Base-by-base conservation (phyloP, 495 filamentous ascomycete genomes). In the Penicillium roqueforti region DNA sequence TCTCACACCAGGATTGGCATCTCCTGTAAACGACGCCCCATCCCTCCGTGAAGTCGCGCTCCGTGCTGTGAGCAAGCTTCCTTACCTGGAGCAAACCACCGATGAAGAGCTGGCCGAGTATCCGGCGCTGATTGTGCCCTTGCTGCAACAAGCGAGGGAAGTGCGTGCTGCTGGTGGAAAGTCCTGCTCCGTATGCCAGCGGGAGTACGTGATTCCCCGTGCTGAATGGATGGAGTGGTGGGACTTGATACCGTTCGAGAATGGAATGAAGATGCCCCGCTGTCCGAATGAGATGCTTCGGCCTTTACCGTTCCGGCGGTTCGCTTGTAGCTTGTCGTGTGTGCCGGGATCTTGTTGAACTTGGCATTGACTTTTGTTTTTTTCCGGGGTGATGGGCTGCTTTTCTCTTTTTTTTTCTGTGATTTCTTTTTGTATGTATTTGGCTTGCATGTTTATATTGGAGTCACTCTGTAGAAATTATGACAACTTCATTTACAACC, bases 151-250 rank as follows among this genome's bases (percentile, higher is more conserved):
- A 28, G 77, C 75, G 16, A 66, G 60, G 18, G 68, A 70, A 16
- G 74, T 79, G 26, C 75, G 76, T 14, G 69, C 72, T 39, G 69
- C 62, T 0, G 84, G 83, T 8, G 79, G 78, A 1, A 68, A 78
- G 47, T 61, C 59, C 26, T 91, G 87, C 68, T 82, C 84, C 0
- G 68, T 83, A 0, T 91, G 87, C 52, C 61, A 74, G 34, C 68
- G 73, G 20, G 66, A 68, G n/a, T 86, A 80, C 41, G 73, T 86
- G 20, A 68, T 86, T 29, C 75, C 81, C 34, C 67, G 84, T 10
- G 74, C 84, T 0, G 77, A 87, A 57, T 91, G 87, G 87, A 76
- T 88, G 44, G 87, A 91, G 63, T 89, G 85, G 80, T 88, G 84
- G 83, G 76, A 82, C 56, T 73, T 63, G 51, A 69, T 60, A 8